phyloP scores from a whole-genome alignment of 768 basidiomycete genomes.

The Rhodotorula babjevae region DNA sequence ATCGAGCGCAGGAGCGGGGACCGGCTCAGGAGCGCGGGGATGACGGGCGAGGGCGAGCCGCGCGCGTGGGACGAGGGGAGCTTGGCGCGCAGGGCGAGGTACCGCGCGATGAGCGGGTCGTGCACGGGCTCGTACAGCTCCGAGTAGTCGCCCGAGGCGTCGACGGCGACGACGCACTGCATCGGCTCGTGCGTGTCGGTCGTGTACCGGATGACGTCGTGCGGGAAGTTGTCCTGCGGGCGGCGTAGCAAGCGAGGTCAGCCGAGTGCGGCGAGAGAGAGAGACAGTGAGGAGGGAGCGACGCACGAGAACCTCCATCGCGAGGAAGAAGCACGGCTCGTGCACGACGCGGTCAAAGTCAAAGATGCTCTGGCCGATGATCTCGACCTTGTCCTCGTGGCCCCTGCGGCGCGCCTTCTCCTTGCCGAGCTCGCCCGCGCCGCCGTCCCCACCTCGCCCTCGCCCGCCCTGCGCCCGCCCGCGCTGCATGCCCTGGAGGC shows the following conservation, averaged over 20 bases:
- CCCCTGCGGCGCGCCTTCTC: constrained; percentile 29
- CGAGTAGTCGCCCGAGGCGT: constrained; percentile 73
- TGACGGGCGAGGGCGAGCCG: constrained; percentile 47
- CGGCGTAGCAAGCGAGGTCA: not conserved
- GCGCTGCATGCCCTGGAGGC: constrained; percentile 65
- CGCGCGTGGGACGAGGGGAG: constrained; percentile 56
- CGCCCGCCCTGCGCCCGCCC: constrained; percentile 35
- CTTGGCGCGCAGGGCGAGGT: constrained; percentile 59
- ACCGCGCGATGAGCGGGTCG: constrained; percentile 76
- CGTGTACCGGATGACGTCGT: constrained; percentile 90
- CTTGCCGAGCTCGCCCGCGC: not conserved
- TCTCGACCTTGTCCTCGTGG: constrained; percentile 54
- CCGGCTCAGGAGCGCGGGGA: constrained; percentile 25
- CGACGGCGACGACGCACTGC: constrained; percentile 75
- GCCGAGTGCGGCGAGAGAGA: not conserved
- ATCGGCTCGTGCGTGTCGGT: constrained; percentile 66
- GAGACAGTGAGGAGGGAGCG: not conserved
- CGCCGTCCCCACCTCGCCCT: constrained; percentile 25
- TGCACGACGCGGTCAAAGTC: constrained; percentile 71
- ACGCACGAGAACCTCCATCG: constrained; percentile 69
- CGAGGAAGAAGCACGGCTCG: constrained; percentile 85
- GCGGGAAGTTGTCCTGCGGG: constrained; percentile 84
- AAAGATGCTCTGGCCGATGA: constrained; percentile 75
- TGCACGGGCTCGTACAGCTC: constrained; percentile 75
- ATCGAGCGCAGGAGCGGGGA: constrained; percentile 55